Evolutionary conservation across 2,329 filamentous ascomycete species (phyloP).

Genomic region (Stromatinia cepivora): DNA sequence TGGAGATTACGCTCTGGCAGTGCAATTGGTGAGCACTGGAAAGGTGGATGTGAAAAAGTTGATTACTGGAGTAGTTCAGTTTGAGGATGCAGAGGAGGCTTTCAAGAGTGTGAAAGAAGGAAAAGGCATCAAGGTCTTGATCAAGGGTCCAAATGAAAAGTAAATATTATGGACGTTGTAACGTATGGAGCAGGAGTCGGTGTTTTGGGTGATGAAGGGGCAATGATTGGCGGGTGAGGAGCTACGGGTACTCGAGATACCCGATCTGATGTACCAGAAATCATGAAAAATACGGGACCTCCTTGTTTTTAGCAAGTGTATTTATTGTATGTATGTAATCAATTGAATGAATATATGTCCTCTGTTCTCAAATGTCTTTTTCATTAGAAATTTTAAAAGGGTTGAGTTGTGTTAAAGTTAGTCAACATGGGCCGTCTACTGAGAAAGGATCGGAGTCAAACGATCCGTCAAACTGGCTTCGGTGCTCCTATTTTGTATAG

Average conservation of each 20-base stretch:
- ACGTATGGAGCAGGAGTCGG: neutral
- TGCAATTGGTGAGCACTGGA: slow-evolving; percentile 72
- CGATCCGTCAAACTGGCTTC: neutral
- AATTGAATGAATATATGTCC: neutral
- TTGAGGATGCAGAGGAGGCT: slow-evolving; percentile 79
- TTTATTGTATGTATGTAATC: slow-evolving; percentile 9
- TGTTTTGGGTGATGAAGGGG: neutral
- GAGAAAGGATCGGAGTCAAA: neutral
- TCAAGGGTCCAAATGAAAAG: slow-evolving; percentile 59
- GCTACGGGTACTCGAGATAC: neutral
- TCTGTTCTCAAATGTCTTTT: too few species aligned
- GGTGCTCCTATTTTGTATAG: too few species aligned
- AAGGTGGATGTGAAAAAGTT: slow-evolving; percentile 80
- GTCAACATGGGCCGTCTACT: neutral
- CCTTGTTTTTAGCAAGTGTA: neutral
- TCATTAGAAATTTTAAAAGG: too few species aligned
- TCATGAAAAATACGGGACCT: neutral
- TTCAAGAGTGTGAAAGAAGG: slow-evolving; percentile 85
- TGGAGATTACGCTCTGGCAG: slow-evolving; percentile 77
- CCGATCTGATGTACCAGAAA: neutral
- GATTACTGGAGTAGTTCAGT: slow-evolving; percentile 74
- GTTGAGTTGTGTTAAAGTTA: neutral
- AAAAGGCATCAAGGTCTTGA: slow-evolving; percentile 71
- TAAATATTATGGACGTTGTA: slow-evolving; percentile 9
- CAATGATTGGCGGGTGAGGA: neutral